Evolutionary conservation across 768 basidiomycete genomes (phyloP).

Genomic region (Pulveroboletus sp.): DNA sequence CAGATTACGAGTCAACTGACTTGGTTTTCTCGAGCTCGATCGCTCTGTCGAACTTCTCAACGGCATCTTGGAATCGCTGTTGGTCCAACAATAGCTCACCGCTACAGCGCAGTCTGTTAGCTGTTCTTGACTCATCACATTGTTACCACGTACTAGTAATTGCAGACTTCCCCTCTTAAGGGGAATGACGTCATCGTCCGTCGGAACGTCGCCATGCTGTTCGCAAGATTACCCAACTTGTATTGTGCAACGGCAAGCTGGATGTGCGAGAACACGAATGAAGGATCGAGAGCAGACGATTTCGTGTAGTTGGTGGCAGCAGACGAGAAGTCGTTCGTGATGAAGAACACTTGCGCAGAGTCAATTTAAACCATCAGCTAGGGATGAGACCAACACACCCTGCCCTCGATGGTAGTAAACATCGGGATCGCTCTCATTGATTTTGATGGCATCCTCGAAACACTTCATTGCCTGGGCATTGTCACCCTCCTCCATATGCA

Average conservation of each 20-base stretch:
- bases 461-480: conserved; percentile 78
- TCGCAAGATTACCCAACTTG: conserved; percentile 73
- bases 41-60: conserved; percentile 90
- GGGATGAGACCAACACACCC: conserved; percentile 40
- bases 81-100: conserved; percentile 95
- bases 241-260: conserved; percentile 97
- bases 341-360: conserved; percentile 70
- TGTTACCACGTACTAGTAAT: conserved; percentile 74
- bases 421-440: conserved; percentile 84
- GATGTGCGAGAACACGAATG: conserved; percentile 95
- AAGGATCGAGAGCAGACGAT: conserved; percentile 79
- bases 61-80: conserved; percentile 77
- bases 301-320: conserved; percentile 90
- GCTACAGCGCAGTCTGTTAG: conserved; percentile 36
- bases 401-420: conserved; percentile 99
- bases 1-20: conserved; percentile 34
- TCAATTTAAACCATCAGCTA: not conserved
- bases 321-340: conserved; percentile 81
- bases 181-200: conserved; percentile 83
- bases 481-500: conserved; percentile 93
- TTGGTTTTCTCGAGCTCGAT: conserved; percentile 81
- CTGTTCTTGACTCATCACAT: not conserved
- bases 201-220: conserved; percentile 89
- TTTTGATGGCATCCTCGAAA: conserved; percentile 83
- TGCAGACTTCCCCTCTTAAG: conserved; percentile 80